Conservation (phyloP, 768 basidiomycete genomes). For the Phylloporus arenicola region DNA sequence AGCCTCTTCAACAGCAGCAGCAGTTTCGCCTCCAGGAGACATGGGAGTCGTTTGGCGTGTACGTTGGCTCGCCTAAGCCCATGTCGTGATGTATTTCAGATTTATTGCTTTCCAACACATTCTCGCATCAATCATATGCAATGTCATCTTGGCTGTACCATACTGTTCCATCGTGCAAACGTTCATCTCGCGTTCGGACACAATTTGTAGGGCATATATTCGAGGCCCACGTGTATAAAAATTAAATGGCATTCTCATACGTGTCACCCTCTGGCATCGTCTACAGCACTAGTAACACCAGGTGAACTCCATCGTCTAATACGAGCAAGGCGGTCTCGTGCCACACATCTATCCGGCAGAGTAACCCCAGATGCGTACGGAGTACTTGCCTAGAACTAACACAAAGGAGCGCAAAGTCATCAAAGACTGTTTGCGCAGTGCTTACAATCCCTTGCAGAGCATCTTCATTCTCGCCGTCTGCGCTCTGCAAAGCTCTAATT, state of each 20-base stretch:
- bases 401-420: no score
- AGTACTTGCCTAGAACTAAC: not conserved
- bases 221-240: not conserved
- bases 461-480: conserved; percentile 68
- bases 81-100: not conserved
- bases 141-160: not conserved
- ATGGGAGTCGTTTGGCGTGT: conserved; percentile 65
- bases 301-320: no score
- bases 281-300: not conserved
- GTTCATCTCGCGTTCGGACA: not conserved
- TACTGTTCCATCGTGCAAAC: not conserved
- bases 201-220: not conserved
- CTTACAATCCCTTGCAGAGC: conserved; percentile 60
- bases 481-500: conserved; percentile 67
- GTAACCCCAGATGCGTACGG: not conserved
- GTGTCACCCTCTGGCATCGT: not conserved
- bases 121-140: not conserved
- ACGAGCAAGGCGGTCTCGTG: not conserved
- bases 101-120: not conserved
- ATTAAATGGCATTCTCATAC: not conserved
- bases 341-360: not conserved
- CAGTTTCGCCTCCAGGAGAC: conserved; percentile 43
- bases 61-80: conserved; percentile 32
- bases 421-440: not conserved
- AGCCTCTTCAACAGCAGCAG: conserved; percentile 11